phyloP scores from a whole-genome alignment of 2,329 filamentous ascomycete species.

The Sclerotinia trifoliorum region DNA sequence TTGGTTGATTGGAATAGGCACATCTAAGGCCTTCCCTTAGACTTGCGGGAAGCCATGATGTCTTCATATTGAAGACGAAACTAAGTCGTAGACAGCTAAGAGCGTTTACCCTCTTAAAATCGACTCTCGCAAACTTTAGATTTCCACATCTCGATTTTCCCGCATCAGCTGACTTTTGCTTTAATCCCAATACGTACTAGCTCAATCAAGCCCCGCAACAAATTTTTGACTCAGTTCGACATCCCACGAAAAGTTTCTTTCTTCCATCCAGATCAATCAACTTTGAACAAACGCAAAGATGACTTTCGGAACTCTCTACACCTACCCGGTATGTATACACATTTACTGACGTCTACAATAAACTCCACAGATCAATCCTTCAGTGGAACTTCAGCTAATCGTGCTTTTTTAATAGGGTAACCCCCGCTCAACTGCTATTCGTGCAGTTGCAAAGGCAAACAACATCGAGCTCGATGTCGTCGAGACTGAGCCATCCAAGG shows the following conservation, averaged over 20 bases:
- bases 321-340: slow-evolving; percentile 62
- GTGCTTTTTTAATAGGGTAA: slow-evolving; percentile 62
- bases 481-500: slow-evolving; percentile 63
- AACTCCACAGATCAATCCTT: background rate
- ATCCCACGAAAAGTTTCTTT: slow-evolving; percentile 22
- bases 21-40: slow-evolving; percentile 35
- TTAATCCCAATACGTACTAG: slow-evolving; percentile 15
- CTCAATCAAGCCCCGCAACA: slow-evolving; percentile 7
- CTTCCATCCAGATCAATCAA: slow-evolving; percentile 19
- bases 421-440: slow-evolving; percentile 83
- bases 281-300: slow-evolving; percentile 46
- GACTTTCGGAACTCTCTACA: slow-evolving; percentile 99
- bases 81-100: slow-evolving; percentile 4
- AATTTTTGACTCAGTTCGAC: slow-evolving; percentile 19
- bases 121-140: slow-evolving; percentile 11
- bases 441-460: slow-evolving; percentile 96
- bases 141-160: slow-evolving; percentile 19
- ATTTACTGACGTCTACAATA: background rate
- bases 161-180: slow-evolving; percentile 4
- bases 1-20: slow-evolving; percentile 26
- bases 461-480: slow-evolving; percentile 87
- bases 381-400: slow-evolving; percentile 15
- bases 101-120: slow-evolving; percentile 10
- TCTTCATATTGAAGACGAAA: slow-evolving; percentile 37
- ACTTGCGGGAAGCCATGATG: slow-evolving; percentile 35